A percentile compares a stretch with the other conserved stretches of the same genome.
These are phyloP conservation scores for Quercus parvula DNA, from an alignment of 306 rosid species.

Conservation along the genomic window DNA sequence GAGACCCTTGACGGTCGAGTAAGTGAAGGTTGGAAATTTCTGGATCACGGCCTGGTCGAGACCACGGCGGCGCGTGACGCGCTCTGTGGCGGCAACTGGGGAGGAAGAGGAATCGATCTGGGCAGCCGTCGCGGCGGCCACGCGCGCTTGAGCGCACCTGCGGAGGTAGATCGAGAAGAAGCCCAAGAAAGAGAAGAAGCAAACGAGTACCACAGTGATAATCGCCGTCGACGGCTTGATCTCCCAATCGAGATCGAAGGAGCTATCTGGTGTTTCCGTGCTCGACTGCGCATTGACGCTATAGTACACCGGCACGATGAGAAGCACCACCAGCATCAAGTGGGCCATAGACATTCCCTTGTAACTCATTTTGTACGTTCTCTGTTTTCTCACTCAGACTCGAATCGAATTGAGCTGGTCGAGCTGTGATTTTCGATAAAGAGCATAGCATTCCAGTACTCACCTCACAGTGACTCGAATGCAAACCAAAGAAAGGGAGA, in stretches of 20 bases:
- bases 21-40: conserved; percentile 54
- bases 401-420: too few species aligned
- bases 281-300: not conserved
- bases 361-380: too few species aligned
- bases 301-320: not conserved
- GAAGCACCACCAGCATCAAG: not conserved
- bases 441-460: too few species aligned
- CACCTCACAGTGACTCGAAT: too few species aligned
- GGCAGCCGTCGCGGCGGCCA: not conserved
- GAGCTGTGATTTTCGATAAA: too few species aligned
- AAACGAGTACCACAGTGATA: not conserved
- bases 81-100: too few species aligned
- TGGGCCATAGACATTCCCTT: not conserved
- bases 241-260: not conserved
- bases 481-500: too few species aligned
- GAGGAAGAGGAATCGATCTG: too few species aligned
- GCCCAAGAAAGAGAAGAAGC: not conserved
- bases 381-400: too few species aligned
- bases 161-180: not conserved
- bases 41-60: conserved; percentile 40
- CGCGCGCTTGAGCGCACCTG: not conserved
- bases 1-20: conserved; percentile 51
- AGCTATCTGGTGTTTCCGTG: not conserved
- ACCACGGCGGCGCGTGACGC: conserved; percentile 26
- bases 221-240: not conserved